Evolutionary conservation across 306 rosid genomes (phyloP), one percentile per base, ranked within the genome.

Genomic region (Quercus variabilis): DNA sequence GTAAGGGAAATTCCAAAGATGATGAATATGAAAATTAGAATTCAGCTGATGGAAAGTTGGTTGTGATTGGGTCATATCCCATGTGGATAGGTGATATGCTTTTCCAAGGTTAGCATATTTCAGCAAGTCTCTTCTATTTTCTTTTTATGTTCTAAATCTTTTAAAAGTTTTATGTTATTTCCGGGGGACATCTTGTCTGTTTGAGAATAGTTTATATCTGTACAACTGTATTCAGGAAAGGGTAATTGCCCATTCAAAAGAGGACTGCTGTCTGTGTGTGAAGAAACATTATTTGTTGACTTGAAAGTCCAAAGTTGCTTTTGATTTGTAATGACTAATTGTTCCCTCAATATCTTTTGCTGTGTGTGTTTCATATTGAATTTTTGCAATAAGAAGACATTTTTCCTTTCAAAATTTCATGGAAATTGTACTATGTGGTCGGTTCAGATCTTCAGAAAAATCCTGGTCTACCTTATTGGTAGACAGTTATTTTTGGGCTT

Each of bases 31-130:
- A 78, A 83, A 69, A 41, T 41, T 78, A 73, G 83, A 31, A 6
- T 49, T 71, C 76, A 8, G 76, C 55, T 46, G 57, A 71, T 26
- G 25, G 35, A 49, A 1, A 33, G 1, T 67, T 55, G 73, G 55
- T 73, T 49, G 21, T 12, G 3, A 31, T 52, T 76, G 77, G 74
- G 59, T 31, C 41, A 46, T 65, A 63, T 79, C 72, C 78, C 38
- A 41, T 56, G 69, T 54, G 28, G 41, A 70, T 75, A 52, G 78
- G 65, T 58, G 59, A 75, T 41, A 41, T 58, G 73, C 74, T 75
- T 74, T 79, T 76, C 71, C 67, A 76, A 71, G 87, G 81, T 79
- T 83, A 76, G 81, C 58, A 71, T 76, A 79, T 83, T 77, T 76
- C 71, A 58, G 52, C 25, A 46, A 43, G 26, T 20, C 21, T 28